Base-by-base conservation (phyloP, 2,329 filamentous ascomycete species). In the Trichoderma asperellum region DNA sequence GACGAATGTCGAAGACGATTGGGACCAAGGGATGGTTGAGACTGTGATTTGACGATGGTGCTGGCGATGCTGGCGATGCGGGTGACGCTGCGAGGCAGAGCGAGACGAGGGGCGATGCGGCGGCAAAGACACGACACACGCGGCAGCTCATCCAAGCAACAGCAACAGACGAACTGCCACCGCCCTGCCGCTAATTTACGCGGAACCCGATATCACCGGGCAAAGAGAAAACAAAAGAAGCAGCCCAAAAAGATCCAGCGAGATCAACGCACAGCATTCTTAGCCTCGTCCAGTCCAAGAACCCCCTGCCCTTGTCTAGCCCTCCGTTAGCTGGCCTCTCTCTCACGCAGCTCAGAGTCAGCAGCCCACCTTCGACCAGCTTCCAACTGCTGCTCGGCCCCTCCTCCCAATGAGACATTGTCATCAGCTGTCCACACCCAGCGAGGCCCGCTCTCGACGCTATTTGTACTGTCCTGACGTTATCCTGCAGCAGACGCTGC, bases 381-480 rank as follows among this genome's bases (percentile, higher is more conserved):
- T 47, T 65, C 49, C 27, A 58, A 24, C 24, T 34, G 60, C 60
- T 63, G 27, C 43, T 37, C 43, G 34, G 14, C n/a, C 34, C 35
- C 62, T 34, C 52, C 62, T 21, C 52, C 65, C 56, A 60, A 49
- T 65, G 60, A 60, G 47, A 67, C 56, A 68, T 56, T 63, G 47
- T 61, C 68, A 68, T 70, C 68, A 70, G 63, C 68, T 68, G 63
- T 53, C 49, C 68, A 57, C 68, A 32, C 49, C 68, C 43, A 32
- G 49, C n/a, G 2, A 64, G 61, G 61, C 61, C 61, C 61, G 61
- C 53, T 32, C 27, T 34, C 29, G 53, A 34, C 56, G 40, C 56
- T 68, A 67, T 68, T 68, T 43, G 63, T 70, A 68, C 68, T 62
- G 68, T 70, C 58, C 63, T 61, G 68, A 67, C 63, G 68, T 69